A percentile compares a stretch with the other conserved stretches of the same genome.
phyloP scores from a whole-genome alignment of 306 rosid genomes.

The Prunus armeniaca region DNA sequence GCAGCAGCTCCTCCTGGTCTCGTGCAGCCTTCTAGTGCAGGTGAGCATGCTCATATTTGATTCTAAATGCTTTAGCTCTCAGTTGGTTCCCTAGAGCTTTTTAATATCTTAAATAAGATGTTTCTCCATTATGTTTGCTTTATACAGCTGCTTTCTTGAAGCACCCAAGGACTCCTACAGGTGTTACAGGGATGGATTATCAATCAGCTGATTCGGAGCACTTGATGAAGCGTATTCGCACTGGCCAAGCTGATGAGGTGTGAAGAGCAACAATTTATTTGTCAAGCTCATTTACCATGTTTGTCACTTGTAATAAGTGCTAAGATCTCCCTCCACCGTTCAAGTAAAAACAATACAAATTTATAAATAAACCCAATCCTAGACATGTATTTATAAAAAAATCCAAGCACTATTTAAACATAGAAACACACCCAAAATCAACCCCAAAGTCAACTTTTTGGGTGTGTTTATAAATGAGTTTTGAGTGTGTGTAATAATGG shows the following conservation, averaged over 20 bases:
- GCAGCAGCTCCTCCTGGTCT: constrained; percentile 37
- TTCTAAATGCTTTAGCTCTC: not conserved
- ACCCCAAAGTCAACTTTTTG: too few relatives aligned
- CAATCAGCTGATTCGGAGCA: constrained; percentile 46
- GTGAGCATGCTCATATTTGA: constrained; percentile 13
- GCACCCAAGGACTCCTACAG: constrained; percentile 42
- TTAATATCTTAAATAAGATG: not conserved
- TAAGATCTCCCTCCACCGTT: not conserved
- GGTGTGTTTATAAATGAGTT: too few relatives aligned
- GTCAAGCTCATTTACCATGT: constrained; percentile 1
- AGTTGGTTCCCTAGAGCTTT: not conserved
- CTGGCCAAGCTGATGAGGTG: constrained; percentile 42
- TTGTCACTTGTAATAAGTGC: not conserved
- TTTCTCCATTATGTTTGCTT: not conserved
- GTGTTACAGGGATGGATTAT: constrained; percentile 44
- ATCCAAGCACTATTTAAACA: too few relatives aligned
- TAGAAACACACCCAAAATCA: too few relatives aligned
- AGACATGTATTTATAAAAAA: too few relatives aligned
- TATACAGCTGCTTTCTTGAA: constrained; percentile 39
- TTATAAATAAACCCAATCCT: too few relatives aligned
- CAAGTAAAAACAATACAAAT: not conserved
- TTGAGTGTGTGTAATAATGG: too few relatives aligned
- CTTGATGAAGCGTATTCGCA: constrained; percentile 42
- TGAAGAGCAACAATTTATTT: constrained; percentile 6
- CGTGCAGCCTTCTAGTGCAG: constrained; percentile 44